Conservation (phyloP, 202 grass and related monocot genomes). For the Brachypodium distachyon region DNA sequence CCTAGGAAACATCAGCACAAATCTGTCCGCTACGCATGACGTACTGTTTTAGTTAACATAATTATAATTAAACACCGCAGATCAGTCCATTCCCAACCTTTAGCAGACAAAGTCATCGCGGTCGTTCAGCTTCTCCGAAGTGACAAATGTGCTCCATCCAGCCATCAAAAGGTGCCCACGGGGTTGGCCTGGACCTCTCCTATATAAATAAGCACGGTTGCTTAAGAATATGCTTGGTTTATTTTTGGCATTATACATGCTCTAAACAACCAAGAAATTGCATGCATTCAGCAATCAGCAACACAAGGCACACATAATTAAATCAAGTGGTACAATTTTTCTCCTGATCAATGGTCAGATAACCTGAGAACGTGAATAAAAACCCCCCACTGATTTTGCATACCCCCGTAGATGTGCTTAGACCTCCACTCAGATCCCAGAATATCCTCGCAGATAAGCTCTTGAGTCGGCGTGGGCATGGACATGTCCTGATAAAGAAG, state of each 20-base stretch:
- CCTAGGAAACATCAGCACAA: background rate
- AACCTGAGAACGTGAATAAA: background rate
- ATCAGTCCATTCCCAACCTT: conserved; percentile 38
- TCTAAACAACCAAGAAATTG: conserved; percentile 25
- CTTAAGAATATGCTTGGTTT: too few species aligned
- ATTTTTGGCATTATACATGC: too few species aligned
- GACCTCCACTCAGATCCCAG: conserved; percentile 94
- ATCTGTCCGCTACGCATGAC: background rate
- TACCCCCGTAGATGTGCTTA: conserved; percentile 96
- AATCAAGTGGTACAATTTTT: too few species aligned
- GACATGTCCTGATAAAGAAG: conserved; percentile 70
- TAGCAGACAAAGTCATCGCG: conserved; percentile 91
- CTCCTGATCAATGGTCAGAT: background rate
- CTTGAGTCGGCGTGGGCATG: conserved; percentile 73
- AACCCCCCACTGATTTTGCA: background rate
- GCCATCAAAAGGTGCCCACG: conserved; percentile 81
- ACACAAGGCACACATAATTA: too few species aligned
- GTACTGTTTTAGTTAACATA: background rate
- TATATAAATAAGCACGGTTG: too few species aligned
- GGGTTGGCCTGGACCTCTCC: too few species aligned
- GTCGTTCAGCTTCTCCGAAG: conserved; percentile 74
- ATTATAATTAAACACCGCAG: background rate
- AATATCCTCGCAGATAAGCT: conserved; percentile 74
- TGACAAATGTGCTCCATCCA: conserved; percentile 96
- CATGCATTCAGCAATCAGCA: too few species aligned